A percentile compares a stretch with the other conserved stretches of the same genome.
Conservation (phyloP, 805 yeast species). For the Candida khao-thaluensis region DNA sequence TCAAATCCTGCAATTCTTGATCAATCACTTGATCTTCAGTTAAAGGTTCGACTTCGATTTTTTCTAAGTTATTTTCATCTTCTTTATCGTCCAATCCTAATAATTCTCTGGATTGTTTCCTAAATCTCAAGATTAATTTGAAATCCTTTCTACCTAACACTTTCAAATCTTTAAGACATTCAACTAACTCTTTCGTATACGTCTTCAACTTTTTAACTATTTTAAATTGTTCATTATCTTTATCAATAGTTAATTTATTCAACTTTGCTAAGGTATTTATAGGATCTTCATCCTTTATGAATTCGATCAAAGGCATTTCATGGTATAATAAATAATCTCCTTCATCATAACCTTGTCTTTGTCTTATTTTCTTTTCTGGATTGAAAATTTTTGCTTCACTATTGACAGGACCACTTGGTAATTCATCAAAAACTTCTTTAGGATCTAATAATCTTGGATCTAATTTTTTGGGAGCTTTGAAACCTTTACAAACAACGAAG, state of each 20-base stretch:
- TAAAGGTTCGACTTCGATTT: constrained; percentile 65
- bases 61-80: constrained; percentile 46
- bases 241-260: constrained; percentile 57
- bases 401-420: constrained; percentile 65
- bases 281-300: constrained; percentile 79
- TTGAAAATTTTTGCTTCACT: constrained; percentile 91
- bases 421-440: constrained; percentile 89
- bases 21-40: constrained; percentile 90
- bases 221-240: constrained; percentile 66
- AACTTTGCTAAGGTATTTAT: constrained; percentile 76
- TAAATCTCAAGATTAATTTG: constrained; percentile 79
- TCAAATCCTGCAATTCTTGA: constrained; percentile 73
- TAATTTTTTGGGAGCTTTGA: constrained; percentile 91
- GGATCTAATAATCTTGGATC: constrained; percentile 94
- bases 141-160: constrained; percentile 95
- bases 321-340: constrained; percentile 78
- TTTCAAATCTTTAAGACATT: constrained; percentile 86
- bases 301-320: constrained; percentile 72
- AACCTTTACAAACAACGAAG: constrained; percentile 93
- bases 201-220: constrained; percentile 67
- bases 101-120: constrained; percentile 78
- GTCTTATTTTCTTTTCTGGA: constrained; percentile 87
- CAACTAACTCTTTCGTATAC: constrained; percentile 75
- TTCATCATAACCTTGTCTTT: constrained; percentile 96
- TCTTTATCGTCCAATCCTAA: constrained; percentile 65